phyloP scores from a whole-genome alignment of 1,284 basidiomycete genomes.

The Volvariella surrecta region DNA sequence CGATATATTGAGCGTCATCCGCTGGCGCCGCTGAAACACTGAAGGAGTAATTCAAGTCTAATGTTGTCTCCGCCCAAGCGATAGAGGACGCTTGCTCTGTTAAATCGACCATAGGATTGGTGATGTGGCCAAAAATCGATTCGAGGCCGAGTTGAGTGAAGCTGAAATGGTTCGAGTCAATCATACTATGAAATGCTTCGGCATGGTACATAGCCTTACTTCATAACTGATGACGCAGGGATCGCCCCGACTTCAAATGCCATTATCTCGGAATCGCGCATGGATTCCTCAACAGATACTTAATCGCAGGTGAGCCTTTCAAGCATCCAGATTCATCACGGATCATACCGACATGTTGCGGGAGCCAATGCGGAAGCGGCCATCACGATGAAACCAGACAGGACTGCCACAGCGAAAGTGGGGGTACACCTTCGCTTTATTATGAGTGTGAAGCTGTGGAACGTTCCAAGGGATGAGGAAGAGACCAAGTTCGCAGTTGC shows the following conservation, averaged over 20 bases:
- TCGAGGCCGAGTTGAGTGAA: neutral
- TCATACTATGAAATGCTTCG: too few species aligned
- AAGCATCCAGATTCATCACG: too few species aligned
- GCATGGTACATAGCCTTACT: neutral
- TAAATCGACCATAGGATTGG: neutral
- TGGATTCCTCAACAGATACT: neutral
- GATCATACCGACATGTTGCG: neutral
- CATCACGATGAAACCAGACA: neutral
- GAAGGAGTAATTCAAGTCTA: neutral
- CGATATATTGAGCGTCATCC: neutral
- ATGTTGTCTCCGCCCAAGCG: neutral
- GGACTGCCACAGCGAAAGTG: neutral
- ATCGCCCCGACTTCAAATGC: neutral
- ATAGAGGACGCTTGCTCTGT: neutral
- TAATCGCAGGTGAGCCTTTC: neutral
- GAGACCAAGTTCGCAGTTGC: neutral
- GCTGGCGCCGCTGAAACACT: neutral
- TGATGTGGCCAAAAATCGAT: neutral
- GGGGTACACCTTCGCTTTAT: neutral
- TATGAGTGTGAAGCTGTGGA: neutral
- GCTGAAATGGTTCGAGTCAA: too few species aligned
- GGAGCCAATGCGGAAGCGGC: neutral
- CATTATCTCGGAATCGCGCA: neutral
- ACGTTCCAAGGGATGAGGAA: neutral
- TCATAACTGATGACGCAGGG: neutral